Evolutionary conservation across 768 basidiomycete genomes (phyloP).

Genomic region (Auricularia auricula-judae): DNA sequence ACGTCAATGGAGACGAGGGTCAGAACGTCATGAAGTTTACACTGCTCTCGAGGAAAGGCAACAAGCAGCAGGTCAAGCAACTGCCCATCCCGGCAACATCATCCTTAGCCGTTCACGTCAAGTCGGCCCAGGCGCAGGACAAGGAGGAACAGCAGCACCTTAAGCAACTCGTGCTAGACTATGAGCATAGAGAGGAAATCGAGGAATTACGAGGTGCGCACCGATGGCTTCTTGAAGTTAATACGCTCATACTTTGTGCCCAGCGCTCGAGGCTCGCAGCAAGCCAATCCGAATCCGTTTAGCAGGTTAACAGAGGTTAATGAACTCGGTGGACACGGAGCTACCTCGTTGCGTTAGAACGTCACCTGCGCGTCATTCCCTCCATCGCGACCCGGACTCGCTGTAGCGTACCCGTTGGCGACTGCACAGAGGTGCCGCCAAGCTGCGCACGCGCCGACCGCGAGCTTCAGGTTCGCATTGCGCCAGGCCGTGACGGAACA

Average conservation of each 20-base stretch:
- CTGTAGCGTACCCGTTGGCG: background rate
- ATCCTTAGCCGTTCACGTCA: conserved; percentile 81
- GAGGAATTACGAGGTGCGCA: conserved; percentile 15
- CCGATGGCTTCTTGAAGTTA: background rate
- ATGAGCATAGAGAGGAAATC: conserved; percentile 74
- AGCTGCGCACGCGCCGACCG: no score
- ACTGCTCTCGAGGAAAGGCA: conserved; percentile 83
- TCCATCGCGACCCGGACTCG: background rate
- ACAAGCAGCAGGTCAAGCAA: conserved; percentile 87
- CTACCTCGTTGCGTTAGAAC: background rate
- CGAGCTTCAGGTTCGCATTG: no score
- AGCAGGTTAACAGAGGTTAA: background rate
- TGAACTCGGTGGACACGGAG: no score
- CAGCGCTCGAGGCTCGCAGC: conserved; percentile 7
- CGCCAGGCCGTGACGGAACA: no score
- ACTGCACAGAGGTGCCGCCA: no score
- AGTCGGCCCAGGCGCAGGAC: conserved; percentile 84
- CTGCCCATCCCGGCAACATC: conserved; percentile 83
- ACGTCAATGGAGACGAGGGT: conserved; percentile 28
- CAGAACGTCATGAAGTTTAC: conserved; percentile 77
- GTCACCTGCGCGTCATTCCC: background rate
- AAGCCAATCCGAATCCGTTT: conserved; percentile 8
- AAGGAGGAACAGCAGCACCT: conserved; percentile 95
- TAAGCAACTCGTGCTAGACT: conserved; percentile 87
- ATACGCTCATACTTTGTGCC: background rate